Percentiles rank a stretch among this genome's conserved stretches.
phyloP scores from a whole-genome alignment of 331 rosid genomes.

The Stylosanthes scabra region DNA sequence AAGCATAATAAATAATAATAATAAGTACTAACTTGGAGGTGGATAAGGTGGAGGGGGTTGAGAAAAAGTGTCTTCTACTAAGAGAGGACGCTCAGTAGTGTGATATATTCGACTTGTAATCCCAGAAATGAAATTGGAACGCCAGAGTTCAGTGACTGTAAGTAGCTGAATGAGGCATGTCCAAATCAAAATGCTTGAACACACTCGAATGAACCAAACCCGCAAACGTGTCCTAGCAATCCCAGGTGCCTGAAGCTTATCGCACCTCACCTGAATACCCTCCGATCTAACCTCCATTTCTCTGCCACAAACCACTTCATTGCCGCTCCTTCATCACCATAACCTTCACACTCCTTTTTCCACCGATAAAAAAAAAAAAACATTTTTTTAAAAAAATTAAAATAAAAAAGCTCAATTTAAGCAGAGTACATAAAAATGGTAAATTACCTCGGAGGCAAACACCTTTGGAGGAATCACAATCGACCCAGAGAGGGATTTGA shows the following conservation, averaged over 20 bases:
- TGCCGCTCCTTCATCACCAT: conserved; percentile 73
- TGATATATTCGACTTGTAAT: conserved; percentile 65
- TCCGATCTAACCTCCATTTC: conserved; percentile 96
- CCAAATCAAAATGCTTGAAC: conserved; percentile 93
- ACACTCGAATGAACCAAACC: conserved; percentile 85
- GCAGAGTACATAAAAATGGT: conserved; percentile 12
- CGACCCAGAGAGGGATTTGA: conserved; percentile 44
- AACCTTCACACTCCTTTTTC: conserved; percentile 37
- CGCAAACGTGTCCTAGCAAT: conserved; percentile 77
- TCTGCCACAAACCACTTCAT: conserved; percentile 68
- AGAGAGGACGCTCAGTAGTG: conserved; percentile 41
- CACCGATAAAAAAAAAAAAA: conserved; percentile 20
- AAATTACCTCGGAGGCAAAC: conserved; percentile 24
- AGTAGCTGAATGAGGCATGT: conserved; percentile 90
- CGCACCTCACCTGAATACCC: conserved; percentile 62
- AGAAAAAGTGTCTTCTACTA: conserved; percentile 31
- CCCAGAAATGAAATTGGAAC: conserved; percentile 68
- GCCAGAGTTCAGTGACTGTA: conserved; percentile 87
- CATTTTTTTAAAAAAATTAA: background rate
- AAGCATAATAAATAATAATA: background rate
- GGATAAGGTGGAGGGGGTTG: conserved; percentile 57
- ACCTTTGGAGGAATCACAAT: conserved; percentile 24
- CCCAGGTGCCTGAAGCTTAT: conserved; percentile 74
- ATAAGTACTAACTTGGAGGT: conserved; percentile 68
- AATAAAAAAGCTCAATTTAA: background rate